These are phyloP conservation scores for Arabis alpina DNA, from an alignment of 345 rosid genomes.

Conservation along the genomic window DNA sequence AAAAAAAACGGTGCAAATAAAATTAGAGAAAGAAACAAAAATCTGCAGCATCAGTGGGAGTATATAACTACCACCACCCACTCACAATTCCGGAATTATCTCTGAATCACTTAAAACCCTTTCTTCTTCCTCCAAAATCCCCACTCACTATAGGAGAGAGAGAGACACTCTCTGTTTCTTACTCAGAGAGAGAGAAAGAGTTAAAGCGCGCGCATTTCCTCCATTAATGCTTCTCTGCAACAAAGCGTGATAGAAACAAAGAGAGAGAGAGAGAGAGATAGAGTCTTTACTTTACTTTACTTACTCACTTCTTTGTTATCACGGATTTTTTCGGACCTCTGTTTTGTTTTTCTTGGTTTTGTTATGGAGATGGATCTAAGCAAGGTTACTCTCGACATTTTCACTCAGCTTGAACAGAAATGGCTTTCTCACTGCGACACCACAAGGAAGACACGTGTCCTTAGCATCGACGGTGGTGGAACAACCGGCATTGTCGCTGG, in stretches of 20 bases:
- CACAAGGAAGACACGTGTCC: conserved; percentile 66
- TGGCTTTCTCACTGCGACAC: conserved; percentile 88
- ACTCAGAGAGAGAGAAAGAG: not conserved
- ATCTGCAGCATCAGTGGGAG: conserved; percentile 22
- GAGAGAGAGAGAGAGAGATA: not conserved
- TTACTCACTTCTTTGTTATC: no score
- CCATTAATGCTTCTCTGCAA: conserved; percentile 33
- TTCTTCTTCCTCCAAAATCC: conserved; percentile 25
- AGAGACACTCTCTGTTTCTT: not conserved
- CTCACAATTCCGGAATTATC: conserved; percentile 39
- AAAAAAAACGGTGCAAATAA: not conserved
- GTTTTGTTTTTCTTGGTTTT: no score
- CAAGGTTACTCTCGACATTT: conserved; percentile 90
- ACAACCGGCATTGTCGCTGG: conserved; percentile 71
- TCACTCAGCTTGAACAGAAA: conserved; percentile 83
- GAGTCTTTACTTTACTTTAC: conserved; percentile 2
- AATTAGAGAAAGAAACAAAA: conserved; percentile 14
- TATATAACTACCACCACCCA: conserved; percentile 37
- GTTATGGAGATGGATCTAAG: conserved; percentile 70
- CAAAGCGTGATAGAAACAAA: conserved; percentile 30
- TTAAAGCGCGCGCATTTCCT: conserved; percentile 5
- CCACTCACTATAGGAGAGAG: conserved; percentile 38
- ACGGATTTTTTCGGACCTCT: not conserved
- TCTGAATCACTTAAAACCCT: conserved; percentile 33
- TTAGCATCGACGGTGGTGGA: conserved; percentile 92